phyloP scores from a whole-genome alignment of 805 yeast species.

The Spathaspora boniae region DNA sequence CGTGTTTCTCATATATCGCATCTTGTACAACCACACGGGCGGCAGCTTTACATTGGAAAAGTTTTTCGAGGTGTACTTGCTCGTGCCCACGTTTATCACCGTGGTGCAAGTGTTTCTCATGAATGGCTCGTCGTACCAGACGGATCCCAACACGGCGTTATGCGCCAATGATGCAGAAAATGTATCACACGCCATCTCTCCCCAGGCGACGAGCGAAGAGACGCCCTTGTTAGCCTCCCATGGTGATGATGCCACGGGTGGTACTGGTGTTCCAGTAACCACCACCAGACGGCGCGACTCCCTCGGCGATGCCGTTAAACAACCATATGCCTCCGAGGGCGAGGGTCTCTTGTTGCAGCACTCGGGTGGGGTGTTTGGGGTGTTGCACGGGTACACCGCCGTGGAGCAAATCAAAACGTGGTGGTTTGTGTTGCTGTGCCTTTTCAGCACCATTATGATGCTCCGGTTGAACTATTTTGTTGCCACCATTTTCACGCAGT shows the following conservation, averaged over 20 bases:
- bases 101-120: constrained; percentile 43
- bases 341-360: constrained; percentile 32
- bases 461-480: constrained; percentile 55
- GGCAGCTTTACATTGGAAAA: constrained; percentile 36
- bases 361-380: constrained; percentile 49
- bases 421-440: constrained; percentile 50
- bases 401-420: constrained; percentile 46
- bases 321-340: constrained; percentile 51
- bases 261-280: too few species aligned
- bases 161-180: constrained; percentile 21
- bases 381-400: constrained; percentile 51
- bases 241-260: constrained; percentile 5
- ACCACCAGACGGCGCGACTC: constrained; percentile 45
- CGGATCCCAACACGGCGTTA: constrained; percentile 26
- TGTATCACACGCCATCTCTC: constrained; percentile 3
- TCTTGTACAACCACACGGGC: constrained; percentile 31
- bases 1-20: constrained; percentile 46
- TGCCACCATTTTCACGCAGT: constrained; percentile 56
- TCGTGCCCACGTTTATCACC: constrained; percentile 49
- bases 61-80: constrained; percentile 46
- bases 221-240: constrained; percentile 21
- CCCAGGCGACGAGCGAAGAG: constrained; percentile 14
- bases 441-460: constrained; percentile 55
- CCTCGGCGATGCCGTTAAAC: constrained; percentile 54
- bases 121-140: constrained; percentile 50